Base-by-base conservation (phyloP, 257 asterid genomes). In the Solanum bulbocastanum region DNA sequence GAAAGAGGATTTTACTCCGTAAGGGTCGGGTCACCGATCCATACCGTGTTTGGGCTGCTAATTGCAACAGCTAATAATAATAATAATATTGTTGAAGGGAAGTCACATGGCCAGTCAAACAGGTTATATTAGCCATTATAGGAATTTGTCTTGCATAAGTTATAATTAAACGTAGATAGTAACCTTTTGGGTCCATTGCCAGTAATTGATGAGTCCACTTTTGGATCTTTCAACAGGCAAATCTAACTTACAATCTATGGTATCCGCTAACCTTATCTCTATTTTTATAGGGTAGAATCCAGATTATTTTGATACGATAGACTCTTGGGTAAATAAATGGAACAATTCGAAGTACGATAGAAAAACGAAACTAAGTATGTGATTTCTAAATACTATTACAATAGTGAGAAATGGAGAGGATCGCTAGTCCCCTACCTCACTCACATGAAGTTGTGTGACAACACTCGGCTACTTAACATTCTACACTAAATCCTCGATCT, bases 81-180 rank as follows among this genome's bases (percentile, higher is more conserved):
- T 68, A 68, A 27, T 68, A 68, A 30, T 69, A 36, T 58, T 37
- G 13, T 89, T 87, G 93, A 90, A 88, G 82, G 79, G 89, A 91
- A 89, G 92, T 92, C 92, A 74, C 58, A 87, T 88, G 92, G 91
- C 87, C 91, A 86, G 95, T 95, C 95, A 93, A 94, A 92, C 86
- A 44, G 15, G 4, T 44, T 11, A 33, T 11, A 32, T 78, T 79
- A 79, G 65, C 65, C 62, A 79, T 79, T 79, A 76, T 86, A 73
- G 46, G 46, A 35, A 13, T 18, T 35, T 72, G 16, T 35, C 25
- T 72, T 72, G 35, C 46, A 72, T 13, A 18, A 33, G 46, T 72
- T 72, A 44, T 44, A 33, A 71, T 25, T 25, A 35, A 18, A 72
- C 8, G 8, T 20, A 33, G 27, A 1, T 33, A 10, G 15, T 72